Base-by-base conservation (phyloP, 169 alveolate genomes). In the Plasmodium ovale region DNA sequence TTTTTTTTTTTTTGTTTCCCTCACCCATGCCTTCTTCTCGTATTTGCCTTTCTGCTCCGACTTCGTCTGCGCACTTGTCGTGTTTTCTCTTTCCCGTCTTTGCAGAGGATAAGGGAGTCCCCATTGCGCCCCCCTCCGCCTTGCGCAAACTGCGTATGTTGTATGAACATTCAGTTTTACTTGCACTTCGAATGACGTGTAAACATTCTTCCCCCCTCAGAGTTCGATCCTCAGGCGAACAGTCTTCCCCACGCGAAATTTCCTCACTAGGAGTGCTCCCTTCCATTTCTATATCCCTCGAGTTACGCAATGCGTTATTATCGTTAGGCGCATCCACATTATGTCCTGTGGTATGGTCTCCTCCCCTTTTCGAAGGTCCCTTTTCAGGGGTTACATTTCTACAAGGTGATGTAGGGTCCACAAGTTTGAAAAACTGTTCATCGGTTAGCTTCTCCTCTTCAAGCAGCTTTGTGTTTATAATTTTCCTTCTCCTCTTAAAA, bases 371-470 rank as follows among this genome's bases (percentile, higher is more conserved):
- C n/a, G n/a, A n/a, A n/a, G n/a, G 51, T 39, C 51, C 51, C 9
- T 39, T 39, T 39, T n/a, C n/a, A n/a, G n/a, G n/a, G n/a, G n/a
- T n/a, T n/a, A n/a, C n/a, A n/a, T n/a, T n/a, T n/a, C n/a, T n/a
- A n/a, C 16, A 21, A 47, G 65, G 0, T 7, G 54, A 2, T 2
- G 67, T 1, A n/a, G 65, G n/a, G 19, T 62, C 89, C 1, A 65
- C 51, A 5, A 79, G 3, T 9, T 65, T 39, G 0, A 65, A 19
- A 33, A 79, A 79, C 35, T 79, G 72, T 21, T 51, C 39, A 2
- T 79, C 74, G 33, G 89, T 51, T 31, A 79, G 42, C 12, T 65
- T 67, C 23, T 79, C 89, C 49, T 79, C 84, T 5, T 79, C 60
- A 70, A 62, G 47, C 3, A 79, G 47, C 39, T 79, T 68, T 1